phyloP scores from a whole-genome alignment of 2,329 filamentous ascomycete species.

The Aspergillus texensis region DNA sequence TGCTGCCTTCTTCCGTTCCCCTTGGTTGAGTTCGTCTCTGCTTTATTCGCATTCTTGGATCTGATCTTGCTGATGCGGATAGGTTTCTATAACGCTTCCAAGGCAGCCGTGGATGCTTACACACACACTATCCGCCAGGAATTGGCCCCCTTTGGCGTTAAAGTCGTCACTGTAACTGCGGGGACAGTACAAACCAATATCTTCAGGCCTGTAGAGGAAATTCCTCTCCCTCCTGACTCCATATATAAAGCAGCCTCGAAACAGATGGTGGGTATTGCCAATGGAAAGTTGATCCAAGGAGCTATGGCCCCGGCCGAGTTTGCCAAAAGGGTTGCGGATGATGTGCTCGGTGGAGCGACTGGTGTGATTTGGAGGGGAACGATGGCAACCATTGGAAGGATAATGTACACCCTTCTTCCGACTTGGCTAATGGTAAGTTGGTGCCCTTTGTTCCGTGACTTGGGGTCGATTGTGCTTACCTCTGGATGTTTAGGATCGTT shows the following conservation, averaged over 20 bases:
- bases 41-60: neutral
- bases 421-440: slow-evolving; percentile 21
- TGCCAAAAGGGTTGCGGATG: slow-evolving; percentile 25
- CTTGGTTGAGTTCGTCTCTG: slow-evolving; percentile 10
- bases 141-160: slow-evolving; percentile 28
- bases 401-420: slow-evolving; percentile 13
- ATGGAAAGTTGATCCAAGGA: slow-evolving; percentile 3
- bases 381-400: slow-evolving; percentile 15
- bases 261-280: slow-evolving; percentile 8
- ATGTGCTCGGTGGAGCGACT: slow-evolving; percentile 25
- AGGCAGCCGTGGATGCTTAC: slow-evolving; percentile 26
- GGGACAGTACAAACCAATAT: slow-evolving; percentile 23
- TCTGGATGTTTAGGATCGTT: neutral
- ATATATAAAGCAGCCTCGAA: slow-evolving; percentile 19
- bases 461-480: neutral
- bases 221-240: slow-evolving; percentile 20
- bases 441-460: too few species aligned
- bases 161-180: slow-evolving; percentile 24
- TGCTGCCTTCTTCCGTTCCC: slow-evolving; percentile 19
- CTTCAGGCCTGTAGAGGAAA: neutral
- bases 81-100: slow-evolving; percentile 27
- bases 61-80: neutral
- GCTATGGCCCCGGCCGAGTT: slow-evolving; percentile 14
- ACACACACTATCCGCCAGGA: slow-evolving; percentile 27
- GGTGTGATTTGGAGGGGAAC: slow-evolving; percentile 25